These are phyloP conservation scores for Leishmania tarentolae DNA, from an alignment of 208 protist species.

Conservation along the genomic window DNA sequence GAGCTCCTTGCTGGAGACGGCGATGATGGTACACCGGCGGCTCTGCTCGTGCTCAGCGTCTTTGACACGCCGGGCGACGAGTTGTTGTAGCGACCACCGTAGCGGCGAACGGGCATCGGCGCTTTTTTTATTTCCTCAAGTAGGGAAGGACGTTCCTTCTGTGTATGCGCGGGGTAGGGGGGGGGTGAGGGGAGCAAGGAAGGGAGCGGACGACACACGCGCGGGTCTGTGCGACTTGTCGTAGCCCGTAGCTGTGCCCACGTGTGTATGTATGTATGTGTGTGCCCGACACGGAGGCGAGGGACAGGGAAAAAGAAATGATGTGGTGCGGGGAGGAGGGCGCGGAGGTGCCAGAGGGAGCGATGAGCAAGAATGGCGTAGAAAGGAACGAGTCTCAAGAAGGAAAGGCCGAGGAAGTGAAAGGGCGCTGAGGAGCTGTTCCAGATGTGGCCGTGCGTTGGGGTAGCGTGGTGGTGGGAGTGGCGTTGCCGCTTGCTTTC, in stretches of 20 bases:
- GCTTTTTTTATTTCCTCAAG: too few relatives aligned
- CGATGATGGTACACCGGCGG: background rate
- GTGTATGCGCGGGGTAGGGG: too few relatives aligned
- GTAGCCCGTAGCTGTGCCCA: background rate
- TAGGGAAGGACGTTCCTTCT: too few relatives aligned
- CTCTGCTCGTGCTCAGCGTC: conserved; percentile 1
- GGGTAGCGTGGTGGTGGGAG: background rate
- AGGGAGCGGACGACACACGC: background rate
- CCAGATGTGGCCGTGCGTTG: background rate
- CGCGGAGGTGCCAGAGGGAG: background rate
- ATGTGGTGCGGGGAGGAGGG: background rate
- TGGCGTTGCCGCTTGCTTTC: background rate
- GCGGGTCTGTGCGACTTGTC: background rate
- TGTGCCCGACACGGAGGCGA: background rate
- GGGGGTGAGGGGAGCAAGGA: background rate
- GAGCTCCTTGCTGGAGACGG: background rate
- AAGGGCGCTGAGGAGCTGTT: background rate
- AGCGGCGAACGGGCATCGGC: conserved; percentile 29
- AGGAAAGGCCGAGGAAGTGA: background rate
- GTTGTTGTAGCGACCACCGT: conserved; percentile 33
- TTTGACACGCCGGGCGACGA: conserved; percentile 19
- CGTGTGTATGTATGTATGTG: background rate
- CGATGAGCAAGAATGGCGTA: background rate
- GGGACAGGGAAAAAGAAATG: background rate
- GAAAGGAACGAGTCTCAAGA: background rate